These are phyloP conservation scores for Peniophora sp. DNA, from an alignment of 1,284 basidiomycete genomes.

Conservation along the genomic window DNA sequence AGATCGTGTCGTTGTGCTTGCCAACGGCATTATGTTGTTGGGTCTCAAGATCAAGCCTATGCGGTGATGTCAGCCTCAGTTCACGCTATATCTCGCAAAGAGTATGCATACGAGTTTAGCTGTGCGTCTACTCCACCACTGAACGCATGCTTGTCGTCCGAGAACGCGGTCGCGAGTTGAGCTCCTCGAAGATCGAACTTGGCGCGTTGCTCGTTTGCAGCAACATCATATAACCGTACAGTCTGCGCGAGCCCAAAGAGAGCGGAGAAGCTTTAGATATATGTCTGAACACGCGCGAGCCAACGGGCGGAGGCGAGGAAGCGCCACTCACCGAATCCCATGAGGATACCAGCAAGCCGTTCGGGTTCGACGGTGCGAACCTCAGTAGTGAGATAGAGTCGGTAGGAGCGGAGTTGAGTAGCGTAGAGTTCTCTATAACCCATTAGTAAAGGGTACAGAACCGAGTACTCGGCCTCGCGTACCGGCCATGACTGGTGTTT, in stretches of 20 bases:
- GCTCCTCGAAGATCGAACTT: constrained; percentile 77
- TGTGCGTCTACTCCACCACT: constrained; percentile 72
- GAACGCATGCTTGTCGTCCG: constrained; percentile 55
- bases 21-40: constrained; percentile 61
- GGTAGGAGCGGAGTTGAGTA: constrained; percentile 68
- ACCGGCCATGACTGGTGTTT: no score
- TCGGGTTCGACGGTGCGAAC: constrained; percentile 75
- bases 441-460: no score
- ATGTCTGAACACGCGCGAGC: constrained; percentile 3
- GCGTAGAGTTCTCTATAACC: constrained; percentile 31
- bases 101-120: constrained; percentile 52
- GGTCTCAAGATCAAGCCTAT: constrained; percentile 53
- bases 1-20: constrained; percentile 59
- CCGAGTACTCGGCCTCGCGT: no score
- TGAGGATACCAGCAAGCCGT: constrained; percentile 71
- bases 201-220: constrained; percentile 54
- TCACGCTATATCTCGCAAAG: not conserved
- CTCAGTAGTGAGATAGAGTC: constrained; percentile 78
- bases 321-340: constrained; percentile 76
- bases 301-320: not conserved
- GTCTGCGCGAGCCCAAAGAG: constrained; percentile 37
- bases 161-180: constrained; percentile 59
- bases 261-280: constrained; percentile 5
- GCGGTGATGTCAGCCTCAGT: constrained; percentile 1
- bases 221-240: constrained; percentile 65